A percentile compares a stretch with the other conserved stretches of the same genome.
These are phyloP conservation scores for Conringia planisiliqua DNA, from an alignment of 345 rosid genomes.

Conservation along the genomic window DNA sequence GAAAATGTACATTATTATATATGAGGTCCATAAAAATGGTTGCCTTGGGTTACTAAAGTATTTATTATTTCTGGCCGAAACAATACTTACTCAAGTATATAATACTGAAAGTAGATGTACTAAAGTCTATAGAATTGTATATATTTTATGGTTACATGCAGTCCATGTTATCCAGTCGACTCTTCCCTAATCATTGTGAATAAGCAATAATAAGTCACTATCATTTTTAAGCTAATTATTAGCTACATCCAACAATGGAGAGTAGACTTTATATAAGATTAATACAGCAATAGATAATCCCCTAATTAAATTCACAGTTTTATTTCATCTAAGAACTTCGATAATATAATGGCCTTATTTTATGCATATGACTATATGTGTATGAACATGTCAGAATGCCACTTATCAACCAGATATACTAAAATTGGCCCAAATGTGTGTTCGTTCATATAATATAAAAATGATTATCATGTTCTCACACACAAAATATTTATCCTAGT, in stretches of 20 bases:
- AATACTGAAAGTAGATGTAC: conserved; percentile 7
- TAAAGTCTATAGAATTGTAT: neutral
- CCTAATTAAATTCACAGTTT: neutral
- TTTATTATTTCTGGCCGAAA: neutral
- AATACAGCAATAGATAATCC: neutral
- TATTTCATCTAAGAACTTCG: conserved; percentile 2
- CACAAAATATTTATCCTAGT: neutral
- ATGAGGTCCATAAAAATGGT: too few species aligned
- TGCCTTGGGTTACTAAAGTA: too few species aligned
- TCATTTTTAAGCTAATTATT: conserved; percentile 19
- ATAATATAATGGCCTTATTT: neutral
- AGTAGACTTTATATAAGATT: conserved; percentile 28
- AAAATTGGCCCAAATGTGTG: too few species aligned
- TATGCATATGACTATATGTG: neutral
- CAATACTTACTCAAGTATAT: neutral
- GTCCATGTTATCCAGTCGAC: conserved; percentile 32
- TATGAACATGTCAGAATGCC: conserved; percentile 9
- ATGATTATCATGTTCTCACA: neutral
- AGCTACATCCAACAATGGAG: conserved; percentile 20
- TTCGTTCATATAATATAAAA: neutral
- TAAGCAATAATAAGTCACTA: conserved; percentile 24
- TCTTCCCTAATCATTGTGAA: conserved; percentile 26
- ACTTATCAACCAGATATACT: neutral
- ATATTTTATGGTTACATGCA: conserved; percentile 14
- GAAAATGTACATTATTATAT: too few species aligned